Evolutionary conservation across 345 rosid genomes (phyloP).

Genomic region (Luvunga scandens): DNA sequence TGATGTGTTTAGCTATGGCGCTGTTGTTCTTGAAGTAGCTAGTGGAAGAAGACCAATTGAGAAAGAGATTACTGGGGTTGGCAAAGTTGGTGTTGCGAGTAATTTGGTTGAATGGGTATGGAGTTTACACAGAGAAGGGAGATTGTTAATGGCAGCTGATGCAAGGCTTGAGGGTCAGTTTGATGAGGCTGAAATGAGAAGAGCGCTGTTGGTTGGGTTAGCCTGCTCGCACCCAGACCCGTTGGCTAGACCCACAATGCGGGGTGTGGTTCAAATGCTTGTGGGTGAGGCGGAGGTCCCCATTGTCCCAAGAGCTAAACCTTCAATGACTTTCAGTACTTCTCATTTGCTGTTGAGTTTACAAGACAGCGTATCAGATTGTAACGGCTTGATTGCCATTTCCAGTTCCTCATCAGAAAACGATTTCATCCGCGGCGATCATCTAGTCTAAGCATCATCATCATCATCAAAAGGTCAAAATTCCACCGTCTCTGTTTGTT

Average conservation of each 20-base stretch:
- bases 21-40: slow-evolving; percentile 84
- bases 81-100: slow-evolving; percentile 40
- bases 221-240: slow-evolving; percentile 98
- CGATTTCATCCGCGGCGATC: slow-evolving; percentile 33
- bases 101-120: slow-evolving; percentile 99
- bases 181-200: slow-evolving; percentile 57
- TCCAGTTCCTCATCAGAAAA: slow-evolving; percentile 69
- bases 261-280: slow-evolving; percentile 83
- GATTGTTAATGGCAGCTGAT: slow-evolving; percentile 65
- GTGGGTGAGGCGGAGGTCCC: slow-evolving; percentile 88
- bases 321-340: slow-evolving; percentile 81
- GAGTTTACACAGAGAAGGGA: slow-evolving; percentile 81
- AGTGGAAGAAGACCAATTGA: slow-evolving; percentile 88
- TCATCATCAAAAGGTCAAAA: not conserved
- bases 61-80: slow-evolving; percentile 35
- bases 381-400: slow-evolving; percentile 51
- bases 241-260: slow-evolving; percentile 71
- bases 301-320: slow-evolving; percentile 74
- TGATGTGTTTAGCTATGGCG: slow-evolving; percentile 91
- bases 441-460: slow-evolving; percentile 27
- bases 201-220: slow-evolving; percentile 73
- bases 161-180: slow-evolving; percentile 58
- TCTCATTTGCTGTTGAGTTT: slow-evolving; percentile 71
- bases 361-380: slow-evolving; percentile 92
- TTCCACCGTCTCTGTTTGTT: slow-evolving; percentile 6